Percentiles rank a stretch among this genome's conserved stretches.
Conservation (phyloP, 2,329 filamentous ascomycete species). For the Bipolaris zeicola region DNA sequence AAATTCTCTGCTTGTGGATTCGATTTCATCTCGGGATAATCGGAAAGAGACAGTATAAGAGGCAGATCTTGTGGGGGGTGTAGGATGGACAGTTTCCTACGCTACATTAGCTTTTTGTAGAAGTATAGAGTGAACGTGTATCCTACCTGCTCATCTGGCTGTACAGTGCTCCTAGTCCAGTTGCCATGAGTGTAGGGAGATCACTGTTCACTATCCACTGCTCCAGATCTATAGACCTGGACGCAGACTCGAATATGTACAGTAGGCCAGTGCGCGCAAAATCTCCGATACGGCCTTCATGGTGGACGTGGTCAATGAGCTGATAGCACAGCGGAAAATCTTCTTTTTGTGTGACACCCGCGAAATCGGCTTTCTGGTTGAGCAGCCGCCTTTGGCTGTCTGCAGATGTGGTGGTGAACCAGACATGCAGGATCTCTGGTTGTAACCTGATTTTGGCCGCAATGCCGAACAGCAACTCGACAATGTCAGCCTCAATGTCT, state of each 20-base stretch:
- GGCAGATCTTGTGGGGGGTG: slow-evolving; percentile 77
- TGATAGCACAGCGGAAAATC: slow-evolving; percentile 97
- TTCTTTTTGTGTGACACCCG: slow-evolving; percentile 81
- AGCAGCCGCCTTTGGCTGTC: slow-evolving; percentile 49
- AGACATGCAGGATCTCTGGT: slow-evolving; percentile 83
- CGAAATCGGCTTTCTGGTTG: slow-evolving; percentile 70
- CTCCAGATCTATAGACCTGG: slow-evolving; percentile 79
- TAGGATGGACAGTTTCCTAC: slow-evolving; percentile 78
- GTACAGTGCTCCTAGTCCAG: slow-evolving; percentile 80
- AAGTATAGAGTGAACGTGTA: background rate
- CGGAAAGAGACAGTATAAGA: slow-evolving; percentile 84
- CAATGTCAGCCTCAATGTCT: slow-evolving; percentile 85
- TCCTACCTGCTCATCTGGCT: slow-evolving; percentile 67
- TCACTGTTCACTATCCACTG: slow-evolving; percentile 98
- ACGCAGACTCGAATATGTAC: slow-evolving; percentile 94
- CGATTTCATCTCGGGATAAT: slow-evolving; percentile 76
- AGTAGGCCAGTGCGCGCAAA: slow-evolving; percentile 93
- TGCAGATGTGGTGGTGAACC: slow-evolving; percentile 71
- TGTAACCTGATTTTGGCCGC: slow-evolving; percentile 94
- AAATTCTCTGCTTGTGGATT: slow-evolving; percentile 71
- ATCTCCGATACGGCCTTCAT: slow-evolving; percentile 91
- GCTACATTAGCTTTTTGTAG: slow-evolving; percentile 13
- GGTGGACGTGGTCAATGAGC: slow-evolving; percentile 93
- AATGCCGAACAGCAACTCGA: slow-evolving; percentile 94
- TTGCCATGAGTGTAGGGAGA: slow-evolving; percentile 95